Conservation (phyloP, 1,284 basidiomycete genomes). For the Melampsora abietis-canadensis region DNA sequence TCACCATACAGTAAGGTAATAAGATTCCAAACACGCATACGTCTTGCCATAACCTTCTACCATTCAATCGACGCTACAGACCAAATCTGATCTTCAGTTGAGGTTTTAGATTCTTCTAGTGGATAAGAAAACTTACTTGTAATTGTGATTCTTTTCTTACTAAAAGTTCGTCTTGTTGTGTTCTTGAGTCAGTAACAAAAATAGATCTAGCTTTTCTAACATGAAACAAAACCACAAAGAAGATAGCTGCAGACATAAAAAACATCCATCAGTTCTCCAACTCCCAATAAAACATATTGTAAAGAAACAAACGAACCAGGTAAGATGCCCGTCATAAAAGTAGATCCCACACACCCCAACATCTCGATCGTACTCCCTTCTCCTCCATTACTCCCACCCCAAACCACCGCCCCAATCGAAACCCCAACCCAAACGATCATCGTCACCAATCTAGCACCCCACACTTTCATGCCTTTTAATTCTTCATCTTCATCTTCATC, state of each 20-base stretch:
- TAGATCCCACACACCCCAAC: slow-evolving; percentile 45
- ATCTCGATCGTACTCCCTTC: slow-evolving; percentile 47
- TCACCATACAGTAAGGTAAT: slow-evolving; percentile 40
- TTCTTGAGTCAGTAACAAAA: slow-evolving; percentile 43
- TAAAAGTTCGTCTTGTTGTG: slow-evolving; percentile 4
- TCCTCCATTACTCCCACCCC: slow-evolving; percentile 41
- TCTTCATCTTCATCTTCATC: slow-evolving; percentile 40
- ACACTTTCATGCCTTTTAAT: slow-evolving; percentile 20
- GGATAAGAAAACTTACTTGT: slow-evolving; percentile 8
- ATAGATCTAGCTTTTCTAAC: slow-evolving; percentile 50
- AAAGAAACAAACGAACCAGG: slow-evolving; percentile 41
- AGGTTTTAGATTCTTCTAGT: no score
- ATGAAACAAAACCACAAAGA: slow-evolving; percentile 52
- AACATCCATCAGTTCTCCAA: background rate
- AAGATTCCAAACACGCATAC: slow-evolving; percentile 36
- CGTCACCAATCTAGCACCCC: slow-evolving; percentile 35
- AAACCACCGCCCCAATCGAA: slow-evolving; percentile 22
- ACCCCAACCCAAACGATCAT: slow-evolving; percentile 42
- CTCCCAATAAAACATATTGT: background rate
- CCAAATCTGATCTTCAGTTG: background rate
- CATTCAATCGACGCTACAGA: slow-evolving; percentile 30
- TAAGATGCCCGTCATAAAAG: slow-evolving; percentile 46
- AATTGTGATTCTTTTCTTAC: slow-evolving; percentile 13
- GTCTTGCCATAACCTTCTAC: slow-evolving; percentile 42
- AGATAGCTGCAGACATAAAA: slow-evolving; percentile 45